Evolutionary conservation across 2,329 filamentous ascomycete genomes (phyloP), one percentile per base, ranked within the genome.

Genomic region (Diaporthe eres): DNA sequence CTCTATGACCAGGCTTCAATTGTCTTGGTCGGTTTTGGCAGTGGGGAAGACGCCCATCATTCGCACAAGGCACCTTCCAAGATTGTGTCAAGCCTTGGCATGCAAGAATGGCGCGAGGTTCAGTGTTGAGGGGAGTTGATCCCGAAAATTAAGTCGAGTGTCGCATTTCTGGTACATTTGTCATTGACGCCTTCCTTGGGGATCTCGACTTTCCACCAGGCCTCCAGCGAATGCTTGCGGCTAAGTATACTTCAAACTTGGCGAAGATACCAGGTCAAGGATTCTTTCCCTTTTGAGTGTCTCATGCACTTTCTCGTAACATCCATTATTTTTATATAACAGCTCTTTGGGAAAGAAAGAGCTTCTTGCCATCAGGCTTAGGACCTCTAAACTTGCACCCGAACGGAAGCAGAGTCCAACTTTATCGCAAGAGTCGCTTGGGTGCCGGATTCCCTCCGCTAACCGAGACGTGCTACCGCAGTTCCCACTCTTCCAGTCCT

Each of bases 31-130:
- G 8, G 9, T 10, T 25, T 25, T 42, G 58, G 58, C 22, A 6
- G 3, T 15, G 37, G 12, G n/a, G 10, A 42, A n/a, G 55, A 34
- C 19, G 17, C 55, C 28, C 17, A 37, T 37, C 31, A 22, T 34
- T 6, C 31, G 17, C 31, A 37, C 31, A 37, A 37, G 10, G 10
- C 19, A 12, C 10, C 9, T 58, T 37, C 55, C 31, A 58, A 37
- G 55, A 58, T 19, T 58, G 31, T 58, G 31, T 31, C 55, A 37
- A 58, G 55, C 55, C 55, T 37, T 58, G 55, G 55, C 55, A 58
- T 58, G 55, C 31, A 37, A 37, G 55, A 58, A 60, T 37, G 31
- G 57, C 22, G 22, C 34, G 31, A 60, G 31, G 5, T 58, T 37
- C 57, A 17, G 9, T n/a, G 31, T n/a, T 6, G 34, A 37, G 57